Evolutionary conservation across 2,329 filamentous ascomycete species (phyloP), one percentile per base, ranked within the genome.

Genomic region (Cytospora chrysosperma): DNA sequence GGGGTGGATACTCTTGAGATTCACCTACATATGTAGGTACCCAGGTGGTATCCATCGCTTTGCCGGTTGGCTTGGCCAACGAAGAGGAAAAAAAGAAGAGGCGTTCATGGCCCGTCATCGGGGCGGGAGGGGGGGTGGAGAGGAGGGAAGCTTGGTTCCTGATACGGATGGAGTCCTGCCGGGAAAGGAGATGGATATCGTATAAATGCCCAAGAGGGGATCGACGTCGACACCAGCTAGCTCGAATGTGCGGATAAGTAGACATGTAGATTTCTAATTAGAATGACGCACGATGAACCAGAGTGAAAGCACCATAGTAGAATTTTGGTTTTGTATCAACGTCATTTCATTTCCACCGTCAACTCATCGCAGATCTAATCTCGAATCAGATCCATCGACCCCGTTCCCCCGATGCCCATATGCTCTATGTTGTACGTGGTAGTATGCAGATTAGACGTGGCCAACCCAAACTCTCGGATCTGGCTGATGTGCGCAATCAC

Each of bases 291-390:
- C n/a, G 43, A 24, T 21, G 3, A 6, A 21, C 24, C 9, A 13
- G n/a, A 24, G n/a, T n/a, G n/a, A 4, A 37, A 37, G 17, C n/a
- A 47, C 28, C 28, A 30, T 30, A 9, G 28, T 30, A 19, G n/a
- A 12, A 3, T 13, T 7, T 15, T n/a, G n/a, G n/a, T 50, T 26
- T 28, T 34, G 27, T 61, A 24, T 24, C 21, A 47, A 47, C 43
- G 43, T 47, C 43, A 47, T 55, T 34, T 61, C 59, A 61, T 61
- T 61, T 24, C 28, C 32, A 51, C 51, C 51, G 13, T 61, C n/a
- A 28, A 55, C 26, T 52, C 59, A 50, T 61, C 51, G 59, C 27
- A 51, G 52, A 55, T 30, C 51, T 17, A 53, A 37, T 32, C 30
- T 28, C 37, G 37, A 49, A 53, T 10, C 43, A 49, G 37, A 61